phyloP scores from a whole-genome alignment of 176 grass and related monocot species.

The Luzula sylvatica region DNA sequence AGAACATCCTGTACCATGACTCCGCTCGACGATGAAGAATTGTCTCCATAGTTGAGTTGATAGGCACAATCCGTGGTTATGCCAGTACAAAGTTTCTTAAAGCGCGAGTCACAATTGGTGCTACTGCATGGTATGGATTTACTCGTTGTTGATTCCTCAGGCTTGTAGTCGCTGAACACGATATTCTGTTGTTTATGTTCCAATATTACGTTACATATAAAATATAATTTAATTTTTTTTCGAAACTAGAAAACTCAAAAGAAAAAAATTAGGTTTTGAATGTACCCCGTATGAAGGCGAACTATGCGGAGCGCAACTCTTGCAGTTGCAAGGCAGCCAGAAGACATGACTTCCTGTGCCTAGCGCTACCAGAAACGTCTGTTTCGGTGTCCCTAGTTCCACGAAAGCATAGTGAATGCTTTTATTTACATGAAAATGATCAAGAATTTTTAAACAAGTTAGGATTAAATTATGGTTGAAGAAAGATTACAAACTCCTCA shows the following conservation, averaged over 20 bases:
- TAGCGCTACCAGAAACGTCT: constrained; percentile 73
- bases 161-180: constrained; percentile 33
- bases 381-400: constrained; percentile 56
- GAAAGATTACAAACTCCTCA: neutral
- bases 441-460: neutral
- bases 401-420: constrained; percentile 81
- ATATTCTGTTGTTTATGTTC: neutral
- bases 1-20: constrained; percentile 38
- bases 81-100: constrained; percentile 21
- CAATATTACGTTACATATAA: neutral
- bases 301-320: constrained; percentile 36
- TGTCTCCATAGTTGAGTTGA: constrained; percentile 21
- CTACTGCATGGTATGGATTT: constrained; percentile 36
- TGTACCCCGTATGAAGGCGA: constrained; percentile 12
- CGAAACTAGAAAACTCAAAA: neutral
- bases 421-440: constrained; percentile 2
- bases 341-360: constrained; percentile 91
- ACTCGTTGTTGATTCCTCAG: constrained; percentile 59
- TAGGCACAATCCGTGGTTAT: constrained; percentile 43
- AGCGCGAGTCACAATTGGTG: constrained; percentile 30
- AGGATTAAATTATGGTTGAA: neutral
- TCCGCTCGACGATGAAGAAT: constrained; percentile 33
- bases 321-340: constrained; percentile 92
- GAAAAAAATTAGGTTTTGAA: neutral
- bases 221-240: neutral